Evolutionary conservation across 495 filamentous ascomycete species (phyloP), one percentile per base, ranked within the genome.

Genomic region (Hypoxylon lienhwacheense): DNA sequence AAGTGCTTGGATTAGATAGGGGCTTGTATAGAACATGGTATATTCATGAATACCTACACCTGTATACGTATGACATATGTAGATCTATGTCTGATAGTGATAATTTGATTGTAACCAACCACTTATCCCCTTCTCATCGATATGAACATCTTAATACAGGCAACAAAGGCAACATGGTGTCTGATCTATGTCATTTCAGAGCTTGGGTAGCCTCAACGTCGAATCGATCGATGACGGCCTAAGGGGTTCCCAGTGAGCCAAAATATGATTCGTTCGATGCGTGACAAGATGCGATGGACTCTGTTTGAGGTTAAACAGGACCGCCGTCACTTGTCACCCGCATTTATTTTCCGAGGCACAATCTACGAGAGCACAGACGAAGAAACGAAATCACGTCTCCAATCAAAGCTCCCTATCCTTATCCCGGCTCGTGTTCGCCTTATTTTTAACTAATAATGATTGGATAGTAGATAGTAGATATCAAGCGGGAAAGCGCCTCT

Each of bases 321-420:
- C 25, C 15, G 14, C 43, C 42, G 33, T 37, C 34, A 36, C 47
- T 19, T 47, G 47, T 46, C 45, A 50, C 47, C 52, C 52, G 37
- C 47, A 25, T 52, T 55, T 56, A 53, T 56, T 56, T 37, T 52
- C 58, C 57, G 57, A 61, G 19, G 26, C 47, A 61, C 24, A 19
- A 36, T 22, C 16, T 45, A 45, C 25, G 15, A 3, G 16, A 44
- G 33, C 40, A 45, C 21, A 40, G 57, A 22, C 20, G 21, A 14
- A 5, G 12, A 48, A 39, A 32, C 21, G 45, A 20, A 35, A 16
- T 36, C 26, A 25, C 36, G 24, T 16, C 35, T 31, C 8, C 32
- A 35, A 46, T 20, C 42, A 24, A 43, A n/a, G n/a, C 37, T 47
- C 34, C 21, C 42, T 42, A 45, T 44, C 17, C 22, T 12, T 28